Conservation (phyloP, 2,329 filamentous ascomycete genomes). For the Ophiosphaerella herpotricha region DNA sequence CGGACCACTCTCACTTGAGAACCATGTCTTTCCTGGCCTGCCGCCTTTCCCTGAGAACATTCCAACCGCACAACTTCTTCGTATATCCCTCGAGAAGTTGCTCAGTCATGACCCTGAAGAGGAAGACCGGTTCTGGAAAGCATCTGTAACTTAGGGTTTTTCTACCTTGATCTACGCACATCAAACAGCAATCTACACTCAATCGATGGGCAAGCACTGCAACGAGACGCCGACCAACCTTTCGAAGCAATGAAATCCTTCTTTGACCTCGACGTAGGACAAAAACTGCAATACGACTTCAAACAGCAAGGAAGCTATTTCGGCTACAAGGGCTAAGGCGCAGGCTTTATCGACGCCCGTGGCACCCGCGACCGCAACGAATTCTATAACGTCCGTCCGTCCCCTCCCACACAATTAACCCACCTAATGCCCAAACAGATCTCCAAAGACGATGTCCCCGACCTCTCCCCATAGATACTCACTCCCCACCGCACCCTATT, state of each 20-base stretch:
- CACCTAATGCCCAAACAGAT: slow-evolving; percentile 33
- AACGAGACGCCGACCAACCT: slow-evolving; percentile 51
- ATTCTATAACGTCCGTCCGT: slow-evolving; percentile 56
- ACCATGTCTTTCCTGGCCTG: slow-evolving; percentile 34
- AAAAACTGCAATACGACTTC: slow-evolving; percentile 62
- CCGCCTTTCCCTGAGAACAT: slow-evolving; percentile 50
- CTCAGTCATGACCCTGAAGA: slow-evolving; percentile 42
- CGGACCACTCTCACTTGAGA: slow-evolving; percentile 14
- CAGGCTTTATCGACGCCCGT: slow-evolving; percentile 51
- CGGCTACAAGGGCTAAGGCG: slow-evolving; percentile 56
- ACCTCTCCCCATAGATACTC: slow-evolving; percentile 49
- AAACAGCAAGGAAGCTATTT: slow-evolving; percentile 57
- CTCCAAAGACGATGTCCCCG: slow-evolving; percentile 59
- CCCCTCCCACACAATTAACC: not conserved
- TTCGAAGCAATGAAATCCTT: slow-evolving; percentile 54
- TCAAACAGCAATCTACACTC: not conserved
- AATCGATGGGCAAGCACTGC: slow-evolving; percentile 46
- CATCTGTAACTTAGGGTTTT: slow-evolving; percentile 59
- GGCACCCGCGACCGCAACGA: slow-evolving; percentile 59
- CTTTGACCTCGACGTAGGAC: slow-evolving; percentile 55
- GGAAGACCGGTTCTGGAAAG: slow-evolving; percentile 46
- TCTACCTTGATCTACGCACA: slow-evolving; percentile 57
- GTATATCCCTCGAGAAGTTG: slow-evolving; percentile 49
- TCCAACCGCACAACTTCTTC: slow-evolving; percentile 47
- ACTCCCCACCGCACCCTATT: slow-evolving; percentile 44